These are phyloP conservation scores for Lactarius indigo DNA, from an alignment of 768 basidiomycete species.

Conservation along the genomic window DNA sequence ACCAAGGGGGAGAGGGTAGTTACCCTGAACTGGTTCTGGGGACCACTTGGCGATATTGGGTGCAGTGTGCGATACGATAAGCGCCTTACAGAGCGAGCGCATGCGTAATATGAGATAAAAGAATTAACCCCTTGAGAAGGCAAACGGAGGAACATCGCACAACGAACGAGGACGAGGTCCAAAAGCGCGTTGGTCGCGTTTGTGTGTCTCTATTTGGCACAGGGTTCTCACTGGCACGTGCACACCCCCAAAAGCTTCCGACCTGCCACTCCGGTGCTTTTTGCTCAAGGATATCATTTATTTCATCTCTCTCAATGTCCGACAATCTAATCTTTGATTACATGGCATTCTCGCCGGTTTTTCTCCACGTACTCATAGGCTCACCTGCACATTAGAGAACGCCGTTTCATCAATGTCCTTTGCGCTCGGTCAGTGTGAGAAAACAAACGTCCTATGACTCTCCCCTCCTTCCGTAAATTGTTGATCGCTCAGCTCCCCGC, in stretches of 20 bases:
- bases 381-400: constrained; percentile 14
- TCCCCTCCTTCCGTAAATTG: constrained; percentile 11
- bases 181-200: constrained; percentile 4
- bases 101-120: constrained; percentile 48
- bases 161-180: constrained; percentile 6
- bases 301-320: background rate
- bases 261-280: background rate
- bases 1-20: background rate
- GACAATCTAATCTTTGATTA: background rate
- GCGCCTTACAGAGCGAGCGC: constrained; percentile 37
- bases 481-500: constrained; percentile 7
- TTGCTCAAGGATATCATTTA: background rate
- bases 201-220: constrained; percentile 7
- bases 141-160: constrained; percentile 49
- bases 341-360: background rate
- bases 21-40: constrained; percentile 23
- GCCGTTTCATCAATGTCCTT: constrained; percentile 19
- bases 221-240: background rate
- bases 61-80: constrained; percentile 2
- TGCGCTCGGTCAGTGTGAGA: constrained; percentile 1
- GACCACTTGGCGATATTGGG: constrained; percentile 3
- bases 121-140: constrained; percentile 28
- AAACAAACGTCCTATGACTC: constrained; percentile 1
- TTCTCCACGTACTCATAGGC: background rate
- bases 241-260: background rate